Evolutionary conservation across 148 eudicot species (phyloP), one percentile per base, ranked within the genome.

Genomic region (Cornus florida): DNA sequence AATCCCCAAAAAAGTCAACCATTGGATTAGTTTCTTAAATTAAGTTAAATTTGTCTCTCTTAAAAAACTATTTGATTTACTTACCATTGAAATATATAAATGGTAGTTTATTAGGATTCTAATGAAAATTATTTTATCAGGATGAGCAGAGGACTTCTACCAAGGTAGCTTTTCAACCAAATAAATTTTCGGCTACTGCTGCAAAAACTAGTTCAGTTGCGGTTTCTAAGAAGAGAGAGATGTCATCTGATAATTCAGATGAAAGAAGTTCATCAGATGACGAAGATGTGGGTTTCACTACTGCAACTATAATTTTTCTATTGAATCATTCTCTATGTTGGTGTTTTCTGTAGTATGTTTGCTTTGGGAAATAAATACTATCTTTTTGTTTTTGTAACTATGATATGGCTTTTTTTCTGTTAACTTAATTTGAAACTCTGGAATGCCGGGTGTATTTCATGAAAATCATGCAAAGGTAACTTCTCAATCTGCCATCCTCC

Each of bases 161-260:
- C 16, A 56, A 80, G 75, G 60, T 33, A 43, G 65, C 64, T 31
- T 43, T 69, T 16, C 71, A 75, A 43, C 35, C 53, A 13, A 72
- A 72, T 71, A 72, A 78, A 43, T 56, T 70, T 43, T 68, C 23
- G 23, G 46, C 66, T 43, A 74, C 81, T 39, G 71, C 80, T 31
- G 65, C 60, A 39, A 75, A 82, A 39, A 86, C 78, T 71, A 82
- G 72, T 68, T 50, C 38, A 69, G 50, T 70, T 33, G 68, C 7
- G 11, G 72, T 67, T 38, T n/a, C 72, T 16, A 85, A 78, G 78
- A 82, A 78, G 38, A 77, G 75, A 9, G 43, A 78, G 2, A 81
- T 79, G 67, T 85, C 90, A 32, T 83, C 82, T 73, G 86, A 79
- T 7, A 69, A 65, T 19, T 70, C 79, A 10, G 84, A 85, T 22